Evolutionary conservation across 257 asterid species (phyloP), one percentile per base, ranked within the genome.

Genomic region (Fraxinus quadrangulata): DNA sequence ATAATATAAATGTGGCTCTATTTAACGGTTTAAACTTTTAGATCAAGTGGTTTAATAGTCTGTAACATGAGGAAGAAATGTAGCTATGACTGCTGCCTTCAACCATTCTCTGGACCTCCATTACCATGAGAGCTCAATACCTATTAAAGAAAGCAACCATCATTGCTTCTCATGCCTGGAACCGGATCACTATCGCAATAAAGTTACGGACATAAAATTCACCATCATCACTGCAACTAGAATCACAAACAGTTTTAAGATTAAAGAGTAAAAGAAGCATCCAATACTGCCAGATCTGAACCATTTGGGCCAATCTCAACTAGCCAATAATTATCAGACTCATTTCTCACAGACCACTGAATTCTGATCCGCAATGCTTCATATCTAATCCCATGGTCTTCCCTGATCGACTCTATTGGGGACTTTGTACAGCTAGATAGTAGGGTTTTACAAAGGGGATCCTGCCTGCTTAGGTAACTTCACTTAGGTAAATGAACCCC

Each of bases 151-250:
- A 40, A 70, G 74, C 45, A 19, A 74, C 70, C 17, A 5, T 26
- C 28, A 19, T 74, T 68, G 75, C 75, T 59, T 31, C 42, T 67
- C 71, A 34, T 34, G 65, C 36, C 59, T 23, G 71, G 75, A 33
- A 78, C 65, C 71, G 61, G 31, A 51, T 78, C 42, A 28, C 73
- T 36, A 24, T 7, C 11, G 5, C 75, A 12, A 40, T 28, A 3
- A 12, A 42, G 12, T 71, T 30, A 7, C 1, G 6, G n/a, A 68
- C 70, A 39, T 45, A 28, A 68, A n/a, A 12, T 68, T 80, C 72
- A 67, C 63, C 54, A 39, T 24, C 77, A 75, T 42, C 47, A 69
- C 63, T 12, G 34, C 67, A 70, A 10, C 34, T 28, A 31, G 19
- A 71, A 6, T 66, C 2, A 13, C 65, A 39, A 21, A 33, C 54